A percentile compares a stretch with the other conserved stretches of the same genome.
These are phyloP conservation scores for Kazachstania sp. DNA, from an alignment of 1,139 yeast genomes.

Conservation along the genomic window DNA sequence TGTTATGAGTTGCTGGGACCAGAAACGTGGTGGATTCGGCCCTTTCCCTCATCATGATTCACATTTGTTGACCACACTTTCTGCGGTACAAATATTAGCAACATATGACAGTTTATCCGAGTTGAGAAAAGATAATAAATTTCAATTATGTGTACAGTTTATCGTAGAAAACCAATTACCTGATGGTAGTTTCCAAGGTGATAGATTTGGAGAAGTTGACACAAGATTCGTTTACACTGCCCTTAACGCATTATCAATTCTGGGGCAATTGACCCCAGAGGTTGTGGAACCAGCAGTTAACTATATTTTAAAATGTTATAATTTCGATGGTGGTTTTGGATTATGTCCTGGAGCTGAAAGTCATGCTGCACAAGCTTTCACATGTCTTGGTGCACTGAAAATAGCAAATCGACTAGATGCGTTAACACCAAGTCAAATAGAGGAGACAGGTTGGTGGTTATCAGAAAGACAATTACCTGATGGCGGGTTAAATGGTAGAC, in stretches of 20 bases:
- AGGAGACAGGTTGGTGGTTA: constrained; percentile 64
- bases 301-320: constrained; percentile 63
- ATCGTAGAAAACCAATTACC: constrained; percentile 51
- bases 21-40: constrained; percentile 70
- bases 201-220: constrained; percentile 83
- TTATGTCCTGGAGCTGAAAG: constrained; percentile 90
- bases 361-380: constrained; percentile 88
- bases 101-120: constrained; percentile 53
- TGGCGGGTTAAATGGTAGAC: constrained; percentile 95
- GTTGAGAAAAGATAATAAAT: constrained; percentile 24
- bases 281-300: constrained; percentile 57
- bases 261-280: constrained; percentile 54
- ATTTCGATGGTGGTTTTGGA: constrained; percentile 96
- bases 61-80: constrained; percentile 77
- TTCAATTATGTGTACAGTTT: constrained; percentile 37
- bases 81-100: constrained; percentile 72
- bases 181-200: constrained; percentile 86
- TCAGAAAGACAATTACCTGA: constrained; percentile 82
- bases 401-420: constrained; percentile 52
- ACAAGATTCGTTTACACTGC: constrained; percentile 85
- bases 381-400: constrained; percentile 74
- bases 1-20: constrained; percentile 61
- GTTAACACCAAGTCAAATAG: constrained; percentile 29
- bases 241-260: constrained; percentile 58
- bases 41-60: constrained; percentile 87